Percentiles rank a stretch among this genome's conserved stretches.
These are phyloP conservation scores for Trifolium pratense DNA, from an alignment of 306 rosid genomes.

Conservation along the genomic window DNA sequence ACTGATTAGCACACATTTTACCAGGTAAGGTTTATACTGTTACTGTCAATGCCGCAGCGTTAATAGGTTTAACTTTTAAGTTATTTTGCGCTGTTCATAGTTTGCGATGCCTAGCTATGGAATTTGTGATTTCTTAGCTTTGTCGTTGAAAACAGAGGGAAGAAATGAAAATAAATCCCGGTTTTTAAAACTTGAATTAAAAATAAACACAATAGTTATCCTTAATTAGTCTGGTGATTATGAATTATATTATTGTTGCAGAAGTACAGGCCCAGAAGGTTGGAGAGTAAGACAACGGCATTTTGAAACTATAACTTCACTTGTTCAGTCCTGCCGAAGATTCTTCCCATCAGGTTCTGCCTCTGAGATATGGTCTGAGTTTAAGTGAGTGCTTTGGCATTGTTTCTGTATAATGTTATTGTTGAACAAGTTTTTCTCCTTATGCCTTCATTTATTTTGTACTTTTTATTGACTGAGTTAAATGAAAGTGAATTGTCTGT, in stretches of 20 bases:
- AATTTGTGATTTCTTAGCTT: conserved; percentile 33
- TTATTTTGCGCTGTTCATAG: conserved; percentile 35
- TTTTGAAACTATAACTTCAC: conserved; percentile 88
- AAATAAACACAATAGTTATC: conserved; percentile 3
- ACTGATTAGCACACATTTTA: conserved; percentile 82
- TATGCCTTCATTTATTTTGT: conserved; percentile 37
- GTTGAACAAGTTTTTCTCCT: conserved; percentile 23
- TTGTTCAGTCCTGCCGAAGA: conserved; percentile 94
- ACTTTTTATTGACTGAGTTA: conserved; percentile 27
- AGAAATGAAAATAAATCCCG: neutral
- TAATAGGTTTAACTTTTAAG: conserved; percentile 17
- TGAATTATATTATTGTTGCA: conserved; percentile 50
- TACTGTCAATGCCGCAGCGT: conserved; percentile 3
- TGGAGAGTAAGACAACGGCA: conserved; percentile 96
- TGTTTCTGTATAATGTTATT: conserved; percentile 39
- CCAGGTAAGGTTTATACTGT: conserved; percentile 62
- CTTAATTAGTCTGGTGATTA: conserved; percentile 34
- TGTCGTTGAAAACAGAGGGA: conserved; percentile 30
- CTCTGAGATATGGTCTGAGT: conserved; percentile 95
- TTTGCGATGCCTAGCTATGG: conserved; percentile 15
- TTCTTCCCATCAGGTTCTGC: conserved; percentile 94
- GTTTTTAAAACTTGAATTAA: conserved; percentile 27
- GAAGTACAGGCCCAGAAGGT: conserved; percentile 98
- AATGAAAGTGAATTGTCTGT: conserved; percentile 31
- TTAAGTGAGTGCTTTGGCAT: conserved; percentile 66